phyloP scores from a whole-genome alignment of 1,139 yeast genomes.

The Hansenula sp. region DNA sequence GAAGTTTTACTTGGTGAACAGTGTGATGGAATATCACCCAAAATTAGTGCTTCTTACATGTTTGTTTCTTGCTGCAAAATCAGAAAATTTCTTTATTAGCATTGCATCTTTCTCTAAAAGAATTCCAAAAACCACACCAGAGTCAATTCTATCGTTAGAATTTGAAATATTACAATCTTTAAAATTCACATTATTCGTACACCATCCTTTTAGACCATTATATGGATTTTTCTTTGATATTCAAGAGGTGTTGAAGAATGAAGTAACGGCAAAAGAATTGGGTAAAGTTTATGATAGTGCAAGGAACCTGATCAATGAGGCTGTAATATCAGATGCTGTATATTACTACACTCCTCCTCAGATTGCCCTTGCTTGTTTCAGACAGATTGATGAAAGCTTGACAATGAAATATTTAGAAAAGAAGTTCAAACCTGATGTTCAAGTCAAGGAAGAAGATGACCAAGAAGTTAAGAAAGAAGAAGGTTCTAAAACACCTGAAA shows the following conservation, averaged over 20 bases:
- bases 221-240: slow-evolving; percentile 91
- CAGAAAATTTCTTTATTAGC: slow-evolving; percentile 85
- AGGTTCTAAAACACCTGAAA: neutral
- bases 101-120: slow-evolving; percentile 75
- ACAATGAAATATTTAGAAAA: slow-evolving; percentile 60
- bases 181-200: slow-evolving; percentile 76
- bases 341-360: slow-evolving; percentile 91
- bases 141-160: slow-evolving; percentile 72
- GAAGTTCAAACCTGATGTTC: slow-evolving; percentile 35
- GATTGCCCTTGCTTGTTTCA: slow-evolving; percentile 83
- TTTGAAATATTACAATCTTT: slow-evolving; percentile 70
- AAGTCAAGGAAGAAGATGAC: slow-evolving; percentile 4
- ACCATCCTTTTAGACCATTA: slow-evolving; percentile 82
- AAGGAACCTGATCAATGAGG: slow-evolving; percentile 56
- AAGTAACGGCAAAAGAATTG: slow-evolving; percentile 28
- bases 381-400: slow-evolving; percentile 58
- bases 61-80: slow-evolving; percentile 85
- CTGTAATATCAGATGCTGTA: slow-evolving; percentile 67
- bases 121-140: slow-evolving; percentile 58
- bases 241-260: slow-evolving; percentile 54
- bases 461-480: slow-evolving; percentile 7
- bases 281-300: slow-evolving; percentile 63
- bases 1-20: slow-evolving; percentile 72
- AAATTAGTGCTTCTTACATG: slow-evolving; percentile 80
- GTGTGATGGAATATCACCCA: slow-evolving; percentile 87